Evolutionary conservation across 768 basidiomycete genomes (phyloP).

Genomic region (Leccinum subtestaceum): DNA sequence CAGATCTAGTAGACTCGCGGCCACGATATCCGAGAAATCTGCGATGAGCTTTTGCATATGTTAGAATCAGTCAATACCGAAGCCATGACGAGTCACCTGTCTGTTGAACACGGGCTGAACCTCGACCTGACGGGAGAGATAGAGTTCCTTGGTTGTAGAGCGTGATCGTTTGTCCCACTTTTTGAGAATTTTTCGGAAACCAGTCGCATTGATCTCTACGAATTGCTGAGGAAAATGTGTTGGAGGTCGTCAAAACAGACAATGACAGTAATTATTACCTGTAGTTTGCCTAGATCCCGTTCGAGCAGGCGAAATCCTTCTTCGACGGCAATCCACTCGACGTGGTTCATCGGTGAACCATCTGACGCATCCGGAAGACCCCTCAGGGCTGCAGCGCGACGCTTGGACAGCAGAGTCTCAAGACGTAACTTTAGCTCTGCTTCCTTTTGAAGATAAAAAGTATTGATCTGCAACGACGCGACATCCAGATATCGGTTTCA

Average conservation of each 20-base stretch:
- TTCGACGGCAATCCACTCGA: conserved; percentile 94
- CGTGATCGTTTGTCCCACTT: conserved; percentile 98
- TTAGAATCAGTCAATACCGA: conserved; percentile 8
- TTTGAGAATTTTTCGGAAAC: conserved; percentile 95
- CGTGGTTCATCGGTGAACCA: conserved; percentile 55
- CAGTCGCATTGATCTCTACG: conserved; percentile 94
- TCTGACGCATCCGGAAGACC: conserved; percentile 67
- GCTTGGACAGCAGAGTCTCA: conserved; percentile 90
- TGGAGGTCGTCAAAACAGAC: conserved; percentile 12
- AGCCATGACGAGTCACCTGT: conserved; percentile 53
- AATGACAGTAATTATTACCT: conserved; percentile 49
- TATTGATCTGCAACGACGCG: conserved; percentile 73
- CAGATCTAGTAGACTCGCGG: conserved; percentile 76
- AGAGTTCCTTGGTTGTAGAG: conserved; percentile 93
- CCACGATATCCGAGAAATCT: conserved; percentile 89
- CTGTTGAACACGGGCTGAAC: conserved; percentile 98
- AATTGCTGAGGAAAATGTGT: conserved; percentile 64
- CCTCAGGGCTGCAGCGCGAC: conserved; percentile 76
- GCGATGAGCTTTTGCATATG: conserved; percentile 70
- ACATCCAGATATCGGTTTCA: conserved; percentile 3
- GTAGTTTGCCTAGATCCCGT: conserved; percentile 90
- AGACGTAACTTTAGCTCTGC: conserved; percentile 90
- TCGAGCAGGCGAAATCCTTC: conserved; percentile 95
- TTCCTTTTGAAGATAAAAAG: conserved; percentile 96
- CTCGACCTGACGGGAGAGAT: conserved; percentile 93